phyloP scores from a whole-genome alignment of 768 basidiomycete genomes.

The Rhizopogon vinicolor region DNA sequence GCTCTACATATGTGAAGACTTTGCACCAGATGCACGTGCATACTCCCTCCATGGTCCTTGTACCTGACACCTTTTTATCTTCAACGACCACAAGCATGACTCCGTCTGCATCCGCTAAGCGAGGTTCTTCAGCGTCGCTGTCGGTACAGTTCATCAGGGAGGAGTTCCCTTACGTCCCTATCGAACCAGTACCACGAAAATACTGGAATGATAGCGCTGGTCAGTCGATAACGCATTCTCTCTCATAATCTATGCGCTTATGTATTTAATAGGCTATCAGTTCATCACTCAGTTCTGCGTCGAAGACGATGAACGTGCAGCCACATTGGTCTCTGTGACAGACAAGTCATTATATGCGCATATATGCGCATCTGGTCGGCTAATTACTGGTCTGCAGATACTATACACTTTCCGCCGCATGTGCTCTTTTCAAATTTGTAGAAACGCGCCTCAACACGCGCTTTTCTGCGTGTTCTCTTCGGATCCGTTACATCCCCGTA shows the following conservation, averaged over 20 bases:
- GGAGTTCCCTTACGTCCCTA: conserved; percentile 61
- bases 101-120: conserved; percentile 32
- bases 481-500: conserved; percentile 71
- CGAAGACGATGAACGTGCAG: conserved; percentile 78
- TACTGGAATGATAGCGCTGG: conserved; percentile 87
- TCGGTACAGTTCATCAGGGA: conserved; percentile 70
- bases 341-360: conserved; percentile 61
- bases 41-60: conserved; percentile 62
- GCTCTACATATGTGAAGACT: conserved; percentile 85
- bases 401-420: conserved; percentile 81
- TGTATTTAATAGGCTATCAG: conserved; percentile 40
- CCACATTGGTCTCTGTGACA: conserved; percentile 69
- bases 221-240: conserved; percentile 19
- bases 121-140: conserved; percentile 45
- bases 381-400: conserved; percentile 46
- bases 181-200: conserved; percentile 70
- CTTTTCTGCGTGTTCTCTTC: conserved; percentile 65
- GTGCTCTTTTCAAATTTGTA: conserved; percentile 84
- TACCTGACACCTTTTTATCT: conserved; percentile 79
- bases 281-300: conserved; percentile 75
- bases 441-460: conserved; percentile 65
- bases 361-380: background rate
- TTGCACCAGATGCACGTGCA: conserved; percentile 83
- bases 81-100: conserved; percentile 41
- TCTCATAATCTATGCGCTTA: background rate